Conservation (phyloP, 768 basidiomycete species). For the Leucogyrophana mollusca region DNA sequence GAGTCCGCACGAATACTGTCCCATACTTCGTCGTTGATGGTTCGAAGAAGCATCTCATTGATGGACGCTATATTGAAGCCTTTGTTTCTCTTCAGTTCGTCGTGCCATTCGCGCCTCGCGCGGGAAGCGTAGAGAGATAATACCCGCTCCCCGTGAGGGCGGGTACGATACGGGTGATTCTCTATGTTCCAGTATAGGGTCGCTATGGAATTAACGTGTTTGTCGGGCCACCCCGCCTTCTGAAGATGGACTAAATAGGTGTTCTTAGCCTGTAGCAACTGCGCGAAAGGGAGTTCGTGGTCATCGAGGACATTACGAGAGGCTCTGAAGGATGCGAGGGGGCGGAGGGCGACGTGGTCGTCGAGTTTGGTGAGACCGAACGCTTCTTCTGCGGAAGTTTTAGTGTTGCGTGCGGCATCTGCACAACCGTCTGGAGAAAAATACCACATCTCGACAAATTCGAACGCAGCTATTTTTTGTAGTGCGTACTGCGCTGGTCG, state of each 20-base stretch:
- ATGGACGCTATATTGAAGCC: constrained; percentile 2
- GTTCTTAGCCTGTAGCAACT: constrained; percentile 17
- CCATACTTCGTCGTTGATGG: not conserved
- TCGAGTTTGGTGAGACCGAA: constrained; percentile 10
- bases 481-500: constrained; percentile 5
- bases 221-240: not conserved
- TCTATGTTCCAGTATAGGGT: constrained; percentile 10
- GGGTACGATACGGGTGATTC: not conserved
- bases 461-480: constrained; percentile 1
- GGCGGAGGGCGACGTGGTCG: constrained; percentile 8
- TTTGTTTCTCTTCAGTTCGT: not conserved
- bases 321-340: constrained; percentile 11
- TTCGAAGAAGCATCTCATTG: constrained; percentile 14
- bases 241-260: constrained; percentile 1
- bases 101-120: constrained; percentile 3
- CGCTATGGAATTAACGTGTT: not conserved
- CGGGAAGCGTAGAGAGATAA: not conserved
- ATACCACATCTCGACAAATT: constrained; percentile 11
- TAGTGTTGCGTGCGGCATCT: not conserved
- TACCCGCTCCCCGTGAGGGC: not conserved
- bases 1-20: constrained; percentile 11
- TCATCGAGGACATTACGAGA: constrained; percentile 12
- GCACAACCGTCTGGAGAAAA: constrained; percentile 6
- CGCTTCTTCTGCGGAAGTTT: constrained; percentile 1
- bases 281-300: constrained; percentile 14